These are phyloP conservation scores for Scheffersomyces ergatensis DNA, from an alignment of 805 yeast genomes.

Conservation along the genomic window DNA sequence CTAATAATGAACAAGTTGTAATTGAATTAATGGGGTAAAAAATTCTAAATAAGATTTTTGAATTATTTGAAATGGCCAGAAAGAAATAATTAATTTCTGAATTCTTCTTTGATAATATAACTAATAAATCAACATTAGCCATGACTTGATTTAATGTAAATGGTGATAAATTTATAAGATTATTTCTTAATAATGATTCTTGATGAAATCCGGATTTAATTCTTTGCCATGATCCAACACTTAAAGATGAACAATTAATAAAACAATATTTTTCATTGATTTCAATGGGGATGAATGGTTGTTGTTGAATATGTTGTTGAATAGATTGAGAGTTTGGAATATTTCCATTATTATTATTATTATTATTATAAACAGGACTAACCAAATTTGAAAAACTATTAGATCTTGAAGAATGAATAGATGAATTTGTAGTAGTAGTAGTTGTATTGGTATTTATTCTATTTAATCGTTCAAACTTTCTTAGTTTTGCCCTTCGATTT, in stretches of 20 bases:
- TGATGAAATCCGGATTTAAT: slow-evolving; percentile 59
- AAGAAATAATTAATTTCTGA: slow-evolving; percentile 76
- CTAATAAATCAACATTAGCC: slow-evolving; percentile 67
- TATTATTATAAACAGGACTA: slow-evolving; percentile 3
- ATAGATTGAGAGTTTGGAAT: slow-evolving; percentile 2
- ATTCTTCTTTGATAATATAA: slow-evolving; percentile 69
- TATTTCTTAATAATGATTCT: slow-evolving; percentile 38
- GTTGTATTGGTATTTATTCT: not conserved
- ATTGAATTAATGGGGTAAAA: slow-evolving; percentile 68
- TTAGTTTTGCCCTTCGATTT: slow-evolving; percentile 75
- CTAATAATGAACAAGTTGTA: slow-evolving; percentile 54
- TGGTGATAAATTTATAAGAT: slow-evolving; percentile 65
- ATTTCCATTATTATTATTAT: slow-evolving; percentile 5
- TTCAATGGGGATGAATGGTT: slow-evolving; percentile 42
- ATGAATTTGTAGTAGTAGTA: not conserved
- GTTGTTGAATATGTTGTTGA: slow-evolving; percentile 1
- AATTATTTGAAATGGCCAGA: slow-evolving; percentile 65
- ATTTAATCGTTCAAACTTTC: slow-evolving; percentile 58
- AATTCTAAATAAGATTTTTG: slow-evolving; percentile 68
- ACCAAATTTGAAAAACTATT: slow-evolving; percentile 14
- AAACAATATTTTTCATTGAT: slow-evolving; percentile 64
- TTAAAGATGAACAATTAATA: slow-evolving; percentile 63
- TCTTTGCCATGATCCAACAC: slow-evolving; percentile 82
- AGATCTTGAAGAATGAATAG: slow-evolving; percentile 18
- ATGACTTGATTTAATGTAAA: slow-evolving; percentile 59